Conservation (phyloP, 2,329 filamentous ascomycete genomes). For the Thelonectria olida region DNA sequence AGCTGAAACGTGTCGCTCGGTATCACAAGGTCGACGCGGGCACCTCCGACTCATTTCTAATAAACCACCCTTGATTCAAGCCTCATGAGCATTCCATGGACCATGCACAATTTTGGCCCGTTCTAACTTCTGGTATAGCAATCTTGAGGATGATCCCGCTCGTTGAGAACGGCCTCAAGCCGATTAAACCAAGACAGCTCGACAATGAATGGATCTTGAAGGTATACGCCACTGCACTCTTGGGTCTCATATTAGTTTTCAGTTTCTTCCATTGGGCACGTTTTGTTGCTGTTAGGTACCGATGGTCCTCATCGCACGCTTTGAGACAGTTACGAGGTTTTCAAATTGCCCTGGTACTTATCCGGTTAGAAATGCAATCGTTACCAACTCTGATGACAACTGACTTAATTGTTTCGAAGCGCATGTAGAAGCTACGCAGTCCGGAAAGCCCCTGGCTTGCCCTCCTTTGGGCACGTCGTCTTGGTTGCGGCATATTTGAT, state of each 20-base stretch:
- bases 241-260: background rate
- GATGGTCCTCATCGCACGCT: conserved; percentile 6
- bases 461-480: conserved; percentile 11
- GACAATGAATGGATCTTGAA: conserved; percentile 15
- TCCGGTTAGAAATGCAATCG: background rate
- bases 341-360: background rate
- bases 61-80: too few relatives aligned
- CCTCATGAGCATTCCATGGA: too few relatives aligned
- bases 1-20: too few relatives aligned
- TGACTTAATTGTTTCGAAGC: background rate
- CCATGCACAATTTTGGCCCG: too few relatives aligned
- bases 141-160: background rate
- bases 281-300: background rate
- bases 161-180: conserved; percentile 4
- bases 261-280: background rate
- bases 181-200: conserved; percentile 14
- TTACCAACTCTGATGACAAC: background rate
- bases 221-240: background rate
- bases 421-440: background rate
- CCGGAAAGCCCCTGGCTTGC: background rate
- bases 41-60: too few relatives aligned
- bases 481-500: background rate
- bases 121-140: too few relatives aligned
- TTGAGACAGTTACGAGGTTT: conserved; percentile 4
- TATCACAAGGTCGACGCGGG: too few relatives aligned